Evolutionary conservation across 2,329 filamentous ascomycete genomes (phyloP).

Genomic region (Phoma herbarum): DNA sequence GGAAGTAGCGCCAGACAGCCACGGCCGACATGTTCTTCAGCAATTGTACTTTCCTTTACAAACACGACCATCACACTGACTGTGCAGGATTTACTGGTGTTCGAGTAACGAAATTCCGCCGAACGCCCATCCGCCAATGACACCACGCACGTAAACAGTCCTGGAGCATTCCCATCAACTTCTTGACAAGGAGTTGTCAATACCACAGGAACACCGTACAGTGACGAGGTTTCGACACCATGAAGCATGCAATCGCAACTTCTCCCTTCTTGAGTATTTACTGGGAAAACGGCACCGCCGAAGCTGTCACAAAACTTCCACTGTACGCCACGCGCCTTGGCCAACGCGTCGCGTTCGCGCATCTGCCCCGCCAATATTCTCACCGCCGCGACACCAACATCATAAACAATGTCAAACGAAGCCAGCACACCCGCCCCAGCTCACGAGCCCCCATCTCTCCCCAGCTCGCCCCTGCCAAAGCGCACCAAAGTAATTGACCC

Average conservation of each 20-base stretch:
- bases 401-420: conserved; percentile 30
- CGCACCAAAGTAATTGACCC: conserved; percentile 72
- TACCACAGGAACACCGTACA: background rate
- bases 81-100: background rate
- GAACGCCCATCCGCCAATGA: conserved; percentile 3
- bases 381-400: conserved; percentile 21
- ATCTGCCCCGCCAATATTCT: conserved; percentile 21
- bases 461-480: conserved; percentile 80
- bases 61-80: background rate
- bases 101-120: background rate
- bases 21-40: background rate
- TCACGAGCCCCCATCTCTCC: conserved; percentile 63
- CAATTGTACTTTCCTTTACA: background rate
- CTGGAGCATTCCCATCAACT: background rate
- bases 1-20: background rate
- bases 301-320: background rate
- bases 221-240: background rate
- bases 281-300: background rate
- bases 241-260: background rate
- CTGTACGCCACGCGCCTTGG: conserved; percentile 8
- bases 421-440: conserved; percentile 39
- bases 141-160: background rate
- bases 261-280: background rate
- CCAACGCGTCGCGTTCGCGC: conserved; percentile 15
- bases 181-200: background rate